These are phyloP conservation scores for Dryas drummondii DNA, from an alignment of 306 rosid genomes.

Conservation along the genomic window DNA sequence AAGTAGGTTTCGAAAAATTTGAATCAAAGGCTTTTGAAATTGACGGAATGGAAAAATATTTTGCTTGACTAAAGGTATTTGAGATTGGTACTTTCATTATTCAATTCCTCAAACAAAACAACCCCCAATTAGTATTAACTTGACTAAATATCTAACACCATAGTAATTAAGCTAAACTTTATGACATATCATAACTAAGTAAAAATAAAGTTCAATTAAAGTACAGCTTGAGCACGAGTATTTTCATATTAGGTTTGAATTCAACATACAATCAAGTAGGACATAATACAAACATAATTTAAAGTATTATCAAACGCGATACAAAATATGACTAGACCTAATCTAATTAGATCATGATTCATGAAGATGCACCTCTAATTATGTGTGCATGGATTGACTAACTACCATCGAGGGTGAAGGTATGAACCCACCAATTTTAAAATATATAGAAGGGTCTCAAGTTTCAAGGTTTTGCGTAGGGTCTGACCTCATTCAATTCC, in stretches of 20 bases:
- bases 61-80: too few relatives aligned
- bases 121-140: too few relatives aligned
- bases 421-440: slow-evolving; percentile 2
- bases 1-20: neutral
- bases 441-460: neutral
- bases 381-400: neutral
- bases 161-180: too few relatives aligned
- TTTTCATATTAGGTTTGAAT: neutral
- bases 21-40: too few relatives aligned
- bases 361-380: neutral
- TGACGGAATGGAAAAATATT: too few relatives aligned
- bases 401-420: neutral
- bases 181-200: too few relatives aligned
- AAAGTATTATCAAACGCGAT: neutral
- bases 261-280: too few relatives aligned
- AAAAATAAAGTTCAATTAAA: too few relatives aligned
- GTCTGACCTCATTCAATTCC: slow-evolving; percentile 4
- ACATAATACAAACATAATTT: too few relatives aligned
- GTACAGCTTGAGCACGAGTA: neutral
- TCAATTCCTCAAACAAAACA: too few relatives aligned
- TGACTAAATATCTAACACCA: too few relatives aligned
- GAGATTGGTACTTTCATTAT: too few relatives aligned
- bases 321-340: neutral
- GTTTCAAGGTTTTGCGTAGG: slow-evolving; percentile 9
- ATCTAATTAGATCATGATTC: neutral